These are phyloP conservation scores for Bisporella sp. DNA, from an alignment of 2,329 filamentous ascomycete genomes.

Conservation along the genomic window DNA sequence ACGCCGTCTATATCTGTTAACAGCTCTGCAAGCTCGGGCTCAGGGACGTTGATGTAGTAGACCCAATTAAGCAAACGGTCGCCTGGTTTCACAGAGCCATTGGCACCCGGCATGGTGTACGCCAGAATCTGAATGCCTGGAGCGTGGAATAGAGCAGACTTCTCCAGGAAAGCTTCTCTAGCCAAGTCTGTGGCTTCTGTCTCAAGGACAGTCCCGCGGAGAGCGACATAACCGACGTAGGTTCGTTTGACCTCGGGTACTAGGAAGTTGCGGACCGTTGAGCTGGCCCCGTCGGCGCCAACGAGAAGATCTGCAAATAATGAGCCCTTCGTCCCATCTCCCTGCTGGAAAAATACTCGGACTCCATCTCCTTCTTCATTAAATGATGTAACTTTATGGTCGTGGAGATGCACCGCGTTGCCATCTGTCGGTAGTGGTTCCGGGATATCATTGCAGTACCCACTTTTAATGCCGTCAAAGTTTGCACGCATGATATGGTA, in stretches of 20 bases:
- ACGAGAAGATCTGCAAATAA: conserved; percentile 13
- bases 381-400: conserved; percentile 2
- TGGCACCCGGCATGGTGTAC: conserved; percentile 35
- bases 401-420: conserved; percentile 3
- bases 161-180: conserved; percentile 27
- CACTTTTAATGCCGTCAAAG: conserved; percentile 16
- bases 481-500: conserved; percentile 14
- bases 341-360: no score
- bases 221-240: conserved; percentile 18
- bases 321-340: not conserved
- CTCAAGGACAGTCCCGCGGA: conserved; percentile 35
- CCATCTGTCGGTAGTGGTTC: not conserved
- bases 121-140: conserved; percentile 33
- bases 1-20: conserved; percentile 26
- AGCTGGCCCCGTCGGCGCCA: conserved; percentile 17
- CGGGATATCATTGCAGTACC: conserved; percentile 1
- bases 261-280: conserved; percentile 8
- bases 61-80: conserved; percentile 38
- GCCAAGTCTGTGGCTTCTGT: conserved; percentile 29
- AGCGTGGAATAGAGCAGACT: conserved; percentile 34
- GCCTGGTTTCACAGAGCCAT: conserved; percentile 32
- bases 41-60: conserved; percentile 33
- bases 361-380: not conserved
- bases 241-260: conserved; percentile 12
- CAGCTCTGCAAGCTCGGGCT: conserved; percentile 18